Base-by-base conservation (phyloP, 768 basidiomycete species). In the Tulasnella sp. region DNA sequence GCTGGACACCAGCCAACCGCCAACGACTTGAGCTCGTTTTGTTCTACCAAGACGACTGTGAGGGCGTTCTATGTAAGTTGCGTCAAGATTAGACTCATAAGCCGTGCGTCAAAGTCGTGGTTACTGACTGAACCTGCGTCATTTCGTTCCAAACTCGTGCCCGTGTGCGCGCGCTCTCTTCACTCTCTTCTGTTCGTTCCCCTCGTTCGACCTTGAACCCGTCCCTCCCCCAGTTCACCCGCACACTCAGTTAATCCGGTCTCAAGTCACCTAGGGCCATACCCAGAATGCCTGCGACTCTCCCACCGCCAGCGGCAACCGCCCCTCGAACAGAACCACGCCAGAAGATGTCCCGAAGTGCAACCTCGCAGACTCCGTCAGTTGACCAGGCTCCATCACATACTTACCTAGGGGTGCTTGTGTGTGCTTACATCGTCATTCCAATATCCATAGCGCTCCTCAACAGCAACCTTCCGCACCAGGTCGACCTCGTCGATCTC, bases 401-500 rank as follows among this genome's bases (percentile, higher is more conserved):
- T 67, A 16, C 40, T 32, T 59, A 17, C 22, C 44, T n/a, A n/a
- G n/a, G 29, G 22, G 41, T 66, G 7, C 41, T 37, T 22, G n/a
- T n/a, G n/a, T n/a, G n/a, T 22, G 36, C 37, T 72, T 36, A 40
- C 34, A 6, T 40, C 62, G 40, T 65, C 62, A 77, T n/a, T 76
- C 22, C 32, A 67, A 74, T 76, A 77, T n/a, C n/a, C n/a, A n/a
- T n/a, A n/a, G n/a, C n/a, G 35, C 75, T 77, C 70, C n/a, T n/a
- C n/a, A n/a, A 32, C 76, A 67, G 65, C 72, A 40, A 74, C 75
- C 29, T 73, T 77, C 39, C 77, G 79, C 62, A 75, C 78, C 71
- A 47, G 75, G 37, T 75, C 72, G 73, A 40, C 76, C 74, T 74
- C 83, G 83, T 34, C 84, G 85, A 74, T 85, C 86, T 2, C 80